Conservation (phyloP, 2,329 filamentous ascomycete genomes). For the Coniochaeta sp. region DNA sequence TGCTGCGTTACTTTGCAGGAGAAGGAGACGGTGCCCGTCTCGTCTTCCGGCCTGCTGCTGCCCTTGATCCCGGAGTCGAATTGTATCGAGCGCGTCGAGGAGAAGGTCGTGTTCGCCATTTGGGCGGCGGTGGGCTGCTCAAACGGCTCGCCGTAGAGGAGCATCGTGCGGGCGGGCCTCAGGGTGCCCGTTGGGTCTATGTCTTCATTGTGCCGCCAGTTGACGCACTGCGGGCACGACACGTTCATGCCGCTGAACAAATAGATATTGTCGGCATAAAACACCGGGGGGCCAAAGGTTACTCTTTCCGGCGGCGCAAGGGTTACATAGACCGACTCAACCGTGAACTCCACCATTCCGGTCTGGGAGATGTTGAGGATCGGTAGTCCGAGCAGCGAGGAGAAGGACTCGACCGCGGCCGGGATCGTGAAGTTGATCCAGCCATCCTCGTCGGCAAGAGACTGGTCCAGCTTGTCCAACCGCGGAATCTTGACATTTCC, state of each 20-base stretch:
- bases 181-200: background rate
- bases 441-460: background rate
- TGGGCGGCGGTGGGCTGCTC: background rate
- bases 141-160: background rate
- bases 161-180: background rate
- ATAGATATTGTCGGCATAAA: background rate
- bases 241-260: background rate
- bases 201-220: background rate
- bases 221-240: background rate
- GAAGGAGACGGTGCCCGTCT: background rate
- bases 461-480: background rate
- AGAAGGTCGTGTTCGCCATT: background rate
- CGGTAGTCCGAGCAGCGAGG: background rate
- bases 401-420: background rate
- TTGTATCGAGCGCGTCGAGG: background rate
- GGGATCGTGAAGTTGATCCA: background rate
- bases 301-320: background rate
- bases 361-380: background rate
- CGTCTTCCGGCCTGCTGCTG: too few relatives aligned
- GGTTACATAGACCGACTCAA: constrained; percentile 1
- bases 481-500: constrained; percentile 3
- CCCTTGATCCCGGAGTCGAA: background rate
- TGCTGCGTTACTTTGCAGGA: background rate
- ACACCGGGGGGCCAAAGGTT: background rate
- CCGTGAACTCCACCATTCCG: background rate